These are phyloP conservation scores for Naganishia cerealis DNA, from an alignment of 1,284 basidiomycete species.

Conservation along the genomic window DNA sequence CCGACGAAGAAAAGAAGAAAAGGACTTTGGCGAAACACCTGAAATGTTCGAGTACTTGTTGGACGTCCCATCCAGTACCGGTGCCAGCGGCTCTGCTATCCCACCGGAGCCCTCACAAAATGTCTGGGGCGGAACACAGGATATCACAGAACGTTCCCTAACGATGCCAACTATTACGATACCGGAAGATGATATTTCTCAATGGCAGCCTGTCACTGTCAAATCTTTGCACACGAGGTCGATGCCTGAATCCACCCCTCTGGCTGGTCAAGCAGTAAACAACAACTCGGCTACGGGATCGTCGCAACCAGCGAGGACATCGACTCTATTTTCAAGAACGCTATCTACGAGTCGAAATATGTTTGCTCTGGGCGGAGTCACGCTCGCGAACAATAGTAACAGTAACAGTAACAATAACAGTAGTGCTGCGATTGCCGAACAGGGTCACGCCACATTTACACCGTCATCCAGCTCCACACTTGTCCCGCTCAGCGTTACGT, in stretches of 20 bases:
- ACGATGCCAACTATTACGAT: slow-evolving; percentile 1
- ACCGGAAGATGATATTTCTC: slow-evolving; percentile 5
- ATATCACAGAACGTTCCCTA: background rate
- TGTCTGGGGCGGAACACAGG: slow-evolving; percentile 11
- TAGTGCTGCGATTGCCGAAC: background rate
- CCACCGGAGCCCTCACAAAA: background rate
- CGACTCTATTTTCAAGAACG: slow-evolving; percentile 20
- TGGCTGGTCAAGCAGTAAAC: background rate
- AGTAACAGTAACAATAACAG: background rate
- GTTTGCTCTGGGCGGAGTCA: slow-evolving; percentile 5
- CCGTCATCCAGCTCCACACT: slow-evolving; percentile 5
- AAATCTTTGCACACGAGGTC: slow-evolving; percentile 18
- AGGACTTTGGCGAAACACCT: slow-evolving; percentile 31
- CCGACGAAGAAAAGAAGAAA: slow-evolving; percentile 21
- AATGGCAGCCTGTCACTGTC: slow-evolving; percentile 30
- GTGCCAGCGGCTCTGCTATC: background rate
- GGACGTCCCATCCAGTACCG: slow-evolving; percentile 12
- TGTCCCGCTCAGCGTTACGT: slow-evolving; percentile 30
- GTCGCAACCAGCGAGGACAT: background rate
- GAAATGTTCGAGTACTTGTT: slow-evolving; percentile 34
- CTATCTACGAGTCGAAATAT: slow-evolving; percentile 22
- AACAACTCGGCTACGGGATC: background rate
- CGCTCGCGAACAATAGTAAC: background rate
- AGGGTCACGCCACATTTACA: slow-evolving; percentile 4
- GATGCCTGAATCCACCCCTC: background rate